These are phyloP conservation scores for Cucurbita maxima DNA, from an alignment of 306 rosid genomes.

Conservation along the genomic window DNA sequence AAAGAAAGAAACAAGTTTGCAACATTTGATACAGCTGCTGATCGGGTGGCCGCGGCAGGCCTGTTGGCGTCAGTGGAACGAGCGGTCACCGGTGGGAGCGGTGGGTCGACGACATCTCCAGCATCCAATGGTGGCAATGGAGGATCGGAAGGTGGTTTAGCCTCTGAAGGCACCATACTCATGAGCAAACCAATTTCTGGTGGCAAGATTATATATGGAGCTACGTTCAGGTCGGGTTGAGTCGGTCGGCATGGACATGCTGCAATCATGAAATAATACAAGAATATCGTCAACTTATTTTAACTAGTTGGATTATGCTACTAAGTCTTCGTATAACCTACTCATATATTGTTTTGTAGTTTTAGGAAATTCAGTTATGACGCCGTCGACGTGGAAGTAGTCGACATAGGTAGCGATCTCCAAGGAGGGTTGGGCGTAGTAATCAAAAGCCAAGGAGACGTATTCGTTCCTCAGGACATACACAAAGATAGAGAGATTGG, in stretches of 20 bases:
- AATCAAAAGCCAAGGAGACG: constrained; percentile 47
- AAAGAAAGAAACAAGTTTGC: constrained; percentile 19
- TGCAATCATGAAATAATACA: constrained; percentile 7
- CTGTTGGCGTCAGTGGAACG: not conserved
- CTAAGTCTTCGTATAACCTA: constrained; percentile 2
- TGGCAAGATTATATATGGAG: constrained; percentile 28
- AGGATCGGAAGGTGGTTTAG: constrained; percentile 24
- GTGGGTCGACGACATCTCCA: constrained; percentile 44
- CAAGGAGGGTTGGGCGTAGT: constrained; percentile 40
- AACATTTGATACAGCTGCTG: constrained; percentile 18
- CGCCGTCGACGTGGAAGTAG: constrained; percentile 36
- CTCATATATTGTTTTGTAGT: constrained; percentile 57
- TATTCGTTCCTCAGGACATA: constrained; percentile 49
- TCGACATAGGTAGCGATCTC: constrained; percentile 51
- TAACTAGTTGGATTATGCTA: not conserved
- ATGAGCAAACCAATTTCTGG: constrained; percentile 30
- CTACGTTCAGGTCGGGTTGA: not conserved
- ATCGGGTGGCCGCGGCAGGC: not conserved
- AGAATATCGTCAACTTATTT: not conserved
- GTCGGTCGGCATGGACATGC: constrained; percentile 49
- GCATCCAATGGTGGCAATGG: constrained; percentile 38
- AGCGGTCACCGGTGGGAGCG: constrained; percentile 51
- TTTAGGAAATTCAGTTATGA: constrained; percentile 59
- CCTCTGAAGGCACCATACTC: not conserved
- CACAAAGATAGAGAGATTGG: constrained; percentile 42